A percentile compares a stretch with the other conserved stretches of the same genome.
Evolutionary conservation across 306 rosid genomes (phyloP).

Genomic region (Vicia villosa): DNA sequence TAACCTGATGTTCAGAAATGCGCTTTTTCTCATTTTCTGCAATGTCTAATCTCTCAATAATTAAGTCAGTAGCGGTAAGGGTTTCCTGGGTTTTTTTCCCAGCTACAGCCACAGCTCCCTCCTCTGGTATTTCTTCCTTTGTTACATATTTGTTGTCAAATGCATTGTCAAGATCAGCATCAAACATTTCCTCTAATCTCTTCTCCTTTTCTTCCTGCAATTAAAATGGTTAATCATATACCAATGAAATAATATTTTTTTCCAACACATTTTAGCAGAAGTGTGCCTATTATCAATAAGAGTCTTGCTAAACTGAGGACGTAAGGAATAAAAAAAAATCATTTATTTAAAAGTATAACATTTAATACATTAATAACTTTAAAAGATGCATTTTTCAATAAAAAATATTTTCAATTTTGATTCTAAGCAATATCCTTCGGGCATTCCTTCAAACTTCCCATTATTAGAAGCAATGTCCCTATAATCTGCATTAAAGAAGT

Average conservation of each 20-base stretch:
- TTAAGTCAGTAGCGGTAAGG: slow-evolving; percentile 78
- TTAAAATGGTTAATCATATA: slow-evolving; percentile 33
- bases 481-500: slow-evolving; percentile 22
- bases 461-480: slow-evolving; percentile 2
- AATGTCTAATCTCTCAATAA: slow-evolving; percentile 80
- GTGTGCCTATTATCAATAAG: not conserved
- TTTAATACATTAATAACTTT: not conserved
- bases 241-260: slow-evolving; percentile 12
- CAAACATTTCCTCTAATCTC: slow-evolving; percentile 84
- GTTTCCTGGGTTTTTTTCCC: slow-evolving; percentile 92
- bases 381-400: not conserved
- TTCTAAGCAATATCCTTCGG: not conserved
- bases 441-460: not conserved
- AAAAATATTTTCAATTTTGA: not conserved
- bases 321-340: not conserved
- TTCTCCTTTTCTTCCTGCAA: slow-evolving; percentile 98
- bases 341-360: not conserved
- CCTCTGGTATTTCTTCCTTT: slow-evolving; percentile 91
- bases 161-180: slow-evolving; percentile 71
- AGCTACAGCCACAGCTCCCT: slow-evolving; percentile 88
- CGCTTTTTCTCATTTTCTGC: slow-evolving; percentile 76
- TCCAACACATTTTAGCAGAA: slow-evolving; percentile 1
- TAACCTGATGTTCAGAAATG: slow-evolving; percentile 71
- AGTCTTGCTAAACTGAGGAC: not conserved
- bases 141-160: slow-evolving; percentile 62